Evolutionary conservation across 495 filamentous ascomycete species (phyloP).

Genomic region (Sordaria brevicollis): DNA sequence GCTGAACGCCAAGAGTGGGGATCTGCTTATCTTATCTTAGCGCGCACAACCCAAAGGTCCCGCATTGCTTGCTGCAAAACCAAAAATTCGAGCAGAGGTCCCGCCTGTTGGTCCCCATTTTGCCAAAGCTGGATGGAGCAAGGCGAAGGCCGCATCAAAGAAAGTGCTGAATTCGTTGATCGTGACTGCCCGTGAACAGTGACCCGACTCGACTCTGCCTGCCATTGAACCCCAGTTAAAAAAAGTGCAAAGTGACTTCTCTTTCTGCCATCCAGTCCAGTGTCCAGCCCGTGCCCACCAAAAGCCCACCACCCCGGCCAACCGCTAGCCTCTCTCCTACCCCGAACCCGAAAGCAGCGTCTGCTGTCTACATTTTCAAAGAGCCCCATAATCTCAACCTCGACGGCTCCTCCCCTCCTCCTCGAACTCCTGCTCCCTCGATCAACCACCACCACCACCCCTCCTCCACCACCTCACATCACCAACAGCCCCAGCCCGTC

Average conservation of each 20-base stretch:
- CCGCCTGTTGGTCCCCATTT: not conserved
- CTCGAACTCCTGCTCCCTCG: not conserved
- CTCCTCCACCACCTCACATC: constrained; percentile 11
- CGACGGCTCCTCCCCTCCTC: constrained; percentile 1
- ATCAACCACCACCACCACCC: constrained; percentile 4
- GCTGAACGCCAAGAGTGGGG: not conserved
- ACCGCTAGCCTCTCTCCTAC: not conserved
- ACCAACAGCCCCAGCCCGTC: constrained; percentile 2
- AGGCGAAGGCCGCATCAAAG: not conserved
- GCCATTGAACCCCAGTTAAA: not conserved
- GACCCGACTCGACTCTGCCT: not conserved
- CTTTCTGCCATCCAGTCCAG: not conserved
- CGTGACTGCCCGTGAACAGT: not conserved
- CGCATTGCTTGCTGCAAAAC: constrained; percentile 24
- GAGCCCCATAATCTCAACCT: not conserved
- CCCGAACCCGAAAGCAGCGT: not conserved
- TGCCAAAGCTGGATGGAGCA: not conserved
- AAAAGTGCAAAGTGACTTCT: not conserved
- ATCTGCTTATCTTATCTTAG: constrained; percentile 29
- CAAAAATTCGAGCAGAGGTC: constrained; percentile 20
- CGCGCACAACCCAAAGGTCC: constrained; percentile 27
- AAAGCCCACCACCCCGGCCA: not conserved
- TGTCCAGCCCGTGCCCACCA: not conserved
- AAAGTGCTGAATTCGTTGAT: not conserved
- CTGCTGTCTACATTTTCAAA: not conserved